phyloP scores from a whole-genome alignment of 345 rosid genomes.

The Trapa bicornis region DNA sequence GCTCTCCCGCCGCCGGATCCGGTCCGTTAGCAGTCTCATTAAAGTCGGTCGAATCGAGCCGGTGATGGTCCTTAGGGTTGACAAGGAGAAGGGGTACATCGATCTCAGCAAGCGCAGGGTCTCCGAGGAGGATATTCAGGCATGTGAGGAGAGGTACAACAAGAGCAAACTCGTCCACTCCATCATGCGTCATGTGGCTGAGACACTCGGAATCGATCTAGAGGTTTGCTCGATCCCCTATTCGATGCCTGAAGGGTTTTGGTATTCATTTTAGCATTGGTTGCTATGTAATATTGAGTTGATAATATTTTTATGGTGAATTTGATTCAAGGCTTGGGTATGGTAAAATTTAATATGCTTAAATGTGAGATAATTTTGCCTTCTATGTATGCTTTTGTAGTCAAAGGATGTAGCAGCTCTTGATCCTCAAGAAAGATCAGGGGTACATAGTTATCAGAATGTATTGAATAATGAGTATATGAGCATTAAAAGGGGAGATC shows the following conservation, averaged over 20 bases:
- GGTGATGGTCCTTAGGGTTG: constrained; percentile 95
- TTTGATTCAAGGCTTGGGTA: too few relatives aligned
- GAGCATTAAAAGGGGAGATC: too few relatives aligned
- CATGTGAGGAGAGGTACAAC: constrained; percentile 93
- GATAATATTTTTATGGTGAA: too few relatives aligned
- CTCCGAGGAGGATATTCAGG: constrained; percentile 82
- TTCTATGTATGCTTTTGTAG: background rate
- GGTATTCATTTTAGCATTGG: background rate
- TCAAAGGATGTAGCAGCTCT: background rate
- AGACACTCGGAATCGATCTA: constrained; percentile 73
- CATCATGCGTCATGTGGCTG: constrained; percentile 95
- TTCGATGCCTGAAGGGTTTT: background rate
- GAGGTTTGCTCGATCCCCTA: constrained; percentile 38
- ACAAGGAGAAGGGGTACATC: constrained; percentile 91
- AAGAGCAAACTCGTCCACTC: constrained; percentile 99
- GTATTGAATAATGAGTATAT: too few relatives aligned
- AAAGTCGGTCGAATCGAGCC: constrained; percentile 97
- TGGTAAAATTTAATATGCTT: too few relatives aligned
- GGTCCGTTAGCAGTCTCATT: constrained; percentile 86
- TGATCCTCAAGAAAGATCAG: background rate
- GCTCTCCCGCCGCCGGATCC: constrained; percentile 98
- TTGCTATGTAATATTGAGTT: background rate
- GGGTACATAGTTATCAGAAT: too few relatives aligned
- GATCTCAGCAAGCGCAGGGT: constrained; percentile 94
- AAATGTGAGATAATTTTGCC: background rate